phyloP scores from a whole-genome alignment of 768 basidiomycete genomes.

The Mycena vitilis region DNA sequence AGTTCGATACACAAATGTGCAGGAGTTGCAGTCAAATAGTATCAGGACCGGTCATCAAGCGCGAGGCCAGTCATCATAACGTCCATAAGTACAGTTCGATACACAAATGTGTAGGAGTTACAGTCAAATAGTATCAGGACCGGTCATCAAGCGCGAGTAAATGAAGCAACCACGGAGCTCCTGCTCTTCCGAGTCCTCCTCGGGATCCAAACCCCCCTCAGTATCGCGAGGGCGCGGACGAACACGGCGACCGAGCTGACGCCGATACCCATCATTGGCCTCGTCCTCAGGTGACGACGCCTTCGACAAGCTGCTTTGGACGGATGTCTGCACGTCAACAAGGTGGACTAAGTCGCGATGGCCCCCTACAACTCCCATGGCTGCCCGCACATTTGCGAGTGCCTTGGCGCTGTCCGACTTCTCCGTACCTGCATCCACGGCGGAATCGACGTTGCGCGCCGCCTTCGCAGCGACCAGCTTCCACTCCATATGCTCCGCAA shows the following conservation, averaged over 20 bases:
- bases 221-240: slow-evolving; percentile 11
- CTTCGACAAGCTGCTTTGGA: slow-evolving; percentile 42
- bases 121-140: slow-evolving; percentile 13
- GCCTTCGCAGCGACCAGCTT: slow-evolving; percentile 40
- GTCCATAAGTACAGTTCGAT: too few species aligned
- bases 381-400: slow-evolving; percentile 37
- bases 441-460: slow-evolving; percentile 26
- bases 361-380: slow-evolving; percentile 29
- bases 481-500: slow-evolving; percentile 44
- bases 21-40: background rate
- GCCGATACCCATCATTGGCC: too few species aligned
- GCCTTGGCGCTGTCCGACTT: slow-evolving; percentile 29
- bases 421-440: slow-evolving; percentile 17
- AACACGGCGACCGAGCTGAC: too few species aligned
- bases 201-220: slow-evolving; percentile 34
- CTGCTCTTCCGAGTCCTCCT: slow-evolving; percentile 31
- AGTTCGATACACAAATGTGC: too few species aligned
- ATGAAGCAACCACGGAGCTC: slow-evolving; percentile 25
- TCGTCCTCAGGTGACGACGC: background rate
- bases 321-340: slow-evolving; percentile 51
- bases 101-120: background rate
- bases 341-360: slow-evolving; percentile 49
- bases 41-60: slow-evolving; percentile 10
- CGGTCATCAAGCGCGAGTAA: background rate
- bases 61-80: too few species aligned